Evolutionary conservation across 257 asterid genomes (phyloP), one percentile per base, ranked within the genome.

Genomic region (Lantana camara): DNA sequence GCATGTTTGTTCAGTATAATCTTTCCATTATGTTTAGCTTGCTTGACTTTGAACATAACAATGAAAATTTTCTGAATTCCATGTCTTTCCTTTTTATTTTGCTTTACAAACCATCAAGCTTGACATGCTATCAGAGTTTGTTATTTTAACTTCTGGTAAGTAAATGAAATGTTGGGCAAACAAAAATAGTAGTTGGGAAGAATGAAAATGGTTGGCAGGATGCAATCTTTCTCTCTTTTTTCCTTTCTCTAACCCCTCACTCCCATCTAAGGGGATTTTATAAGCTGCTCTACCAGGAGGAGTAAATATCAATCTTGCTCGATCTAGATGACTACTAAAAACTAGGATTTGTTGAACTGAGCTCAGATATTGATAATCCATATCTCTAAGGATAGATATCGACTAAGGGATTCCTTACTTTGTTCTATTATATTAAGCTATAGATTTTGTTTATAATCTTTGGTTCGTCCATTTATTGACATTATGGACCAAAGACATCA

Each of bases 1-100:
- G 79, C 30, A 29, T 53, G 14, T 42, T 67, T 60, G 13, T 50
- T 48, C 42, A 50, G 38, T 45, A 42, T 12, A 42, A 35, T 51
- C 38, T 66, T 22, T 42, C 35, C 32, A 23, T 68, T 62, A 62
- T 59, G 63, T 44, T 45, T 50, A 41, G 60, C 23, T 58, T 69
- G 63, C 63, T 60, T 53, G 73, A 49, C 16, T 20, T 45, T 20
- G 30, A 32, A 27, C 44, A 55, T 34, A 40, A 38, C 10, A 23
- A 49, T 41, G 47, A 34, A 38, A 0, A 16, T 40, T 40, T 30
- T 12, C 37, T 53, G 58, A 37, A 54, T 59, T 65, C 69, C 30
- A 47, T 66, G 54, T 20, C 32, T 55, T 17, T 60, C 61, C 67
- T 41, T 16, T 6, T 40, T 41, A 34, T 13, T 47, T 45, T 35